phyloP scores from a whole-genome alignment of 768 basidiomycete genomes.

The Pisolithus albus region DNA sequence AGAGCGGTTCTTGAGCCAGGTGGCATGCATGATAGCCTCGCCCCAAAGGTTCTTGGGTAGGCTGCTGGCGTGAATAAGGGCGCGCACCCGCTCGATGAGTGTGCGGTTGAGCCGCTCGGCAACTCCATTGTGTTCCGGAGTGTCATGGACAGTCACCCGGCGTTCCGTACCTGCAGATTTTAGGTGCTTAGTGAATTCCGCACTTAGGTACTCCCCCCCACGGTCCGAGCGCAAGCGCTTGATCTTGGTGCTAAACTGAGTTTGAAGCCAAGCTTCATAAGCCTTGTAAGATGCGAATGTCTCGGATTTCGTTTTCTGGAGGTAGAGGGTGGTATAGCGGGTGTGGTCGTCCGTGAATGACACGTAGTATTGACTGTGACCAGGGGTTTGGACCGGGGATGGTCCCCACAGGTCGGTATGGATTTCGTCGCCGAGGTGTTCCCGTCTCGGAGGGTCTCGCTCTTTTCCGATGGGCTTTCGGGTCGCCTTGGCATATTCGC shows the following conservation, averaged over 20 bases:
- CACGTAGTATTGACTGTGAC: conserved; percentile 8
- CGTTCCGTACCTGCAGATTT: conserved; percentile 6
- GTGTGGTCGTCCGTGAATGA: conserved; percentile 9
- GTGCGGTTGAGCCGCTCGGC: conserved; percentile 11
- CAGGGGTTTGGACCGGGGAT: conserved; percentile 22
- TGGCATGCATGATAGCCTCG: background rate
- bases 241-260: background rate
- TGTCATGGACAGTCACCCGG: conserved; percentile 36
- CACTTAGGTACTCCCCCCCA: conserved; percentile 30
- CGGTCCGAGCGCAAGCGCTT: conserved; percentile 4
- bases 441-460: background rate
- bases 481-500: conserved; percentile 6
- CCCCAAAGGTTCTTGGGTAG: background rate
- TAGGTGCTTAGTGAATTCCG: background rate
- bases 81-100: background rate
- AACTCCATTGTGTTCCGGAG: conserved; percentile 39
- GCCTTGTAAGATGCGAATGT: conserved; percentile 3
- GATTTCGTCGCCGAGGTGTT: conserved; percentile 5
- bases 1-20: background rate
- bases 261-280: conserved; percentile 1
- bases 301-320: conserved; percentile 2
- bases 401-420: conserved; percentile 42
- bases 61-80: background rate
- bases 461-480: conserved; percentile 6
- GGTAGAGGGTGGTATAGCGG: background rate